Evolutionary conservation across 495 filamentous ascomycete genomes (phyloP).

Genomic region (Oleoguttula mirabilis): DNA sequence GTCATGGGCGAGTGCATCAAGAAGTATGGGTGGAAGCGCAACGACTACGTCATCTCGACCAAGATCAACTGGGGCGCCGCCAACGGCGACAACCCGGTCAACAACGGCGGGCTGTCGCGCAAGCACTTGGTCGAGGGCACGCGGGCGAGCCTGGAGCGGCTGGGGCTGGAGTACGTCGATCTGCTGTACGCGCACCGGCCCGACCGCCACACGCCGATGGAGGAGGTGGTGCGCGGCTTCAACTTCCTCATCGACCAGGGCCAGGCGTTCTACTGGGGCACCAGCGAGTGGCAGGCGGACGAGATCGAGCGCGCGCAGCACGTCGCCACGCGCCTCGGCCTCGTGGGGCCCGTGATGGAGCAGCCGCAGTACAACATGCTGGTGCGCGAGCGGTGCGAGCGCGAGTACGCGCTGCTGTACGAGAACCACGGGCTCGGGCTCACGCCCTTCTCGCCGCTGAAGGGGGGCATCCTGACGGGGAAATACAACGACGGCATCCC

Average conservation of each 20-base stretch:
- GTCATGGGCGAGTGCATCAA: constrained; percentile 63
- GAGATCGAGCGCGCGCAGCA: constrained; percentile 70
- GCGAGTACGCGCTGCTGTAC: constrained; percentile 58
- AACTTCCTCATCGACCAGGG: constrained; percentile 66
- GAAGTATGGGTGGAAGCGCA: constrained; percentile 59
- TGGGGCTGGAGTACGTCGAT: constrained; percentile 67
- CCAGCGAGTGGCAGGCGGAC: constrained; percentile 71
- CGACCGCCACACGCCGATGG: constrained; percentile 72
- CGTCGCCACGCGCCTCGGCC: constrained; percentile 56
- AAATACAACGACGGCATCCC: constrained; percentile 68
- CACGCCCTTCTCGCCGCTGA: constrained; percentile 62
- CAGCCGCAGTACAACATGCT: constrained; percentile 81
- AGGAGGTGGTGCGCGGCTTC: constrained; percentile 75
- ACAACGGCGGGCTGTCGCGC: constrained; percentile 65
- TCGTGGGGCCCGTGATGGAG: constrained; percentile 75
- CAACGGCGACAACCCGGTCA: constrained; percentile 50
- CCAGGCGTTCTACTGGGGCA: constrained; percentile 85
- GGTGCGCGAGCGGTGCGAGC: constrained; percentile 59
- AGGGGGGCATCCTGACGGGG: constrained; percentile 61
- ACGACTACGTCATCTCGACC: constrained; percentile 76
- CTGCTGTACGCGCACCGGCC: constrained; percentile 77
- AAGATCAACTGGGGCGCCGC: constrained; percentile 64
- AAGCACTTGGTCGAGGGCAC: constrained; percentile 74
- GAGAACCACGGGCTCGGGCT: constrained; percentile 54
- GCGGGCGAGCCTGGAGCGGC: constrained; percentile 50